Evolutionary conservation across 2,329 filamentous ascomycete species (phyloP).

Genomic region (Onygena corvina): DNA sequence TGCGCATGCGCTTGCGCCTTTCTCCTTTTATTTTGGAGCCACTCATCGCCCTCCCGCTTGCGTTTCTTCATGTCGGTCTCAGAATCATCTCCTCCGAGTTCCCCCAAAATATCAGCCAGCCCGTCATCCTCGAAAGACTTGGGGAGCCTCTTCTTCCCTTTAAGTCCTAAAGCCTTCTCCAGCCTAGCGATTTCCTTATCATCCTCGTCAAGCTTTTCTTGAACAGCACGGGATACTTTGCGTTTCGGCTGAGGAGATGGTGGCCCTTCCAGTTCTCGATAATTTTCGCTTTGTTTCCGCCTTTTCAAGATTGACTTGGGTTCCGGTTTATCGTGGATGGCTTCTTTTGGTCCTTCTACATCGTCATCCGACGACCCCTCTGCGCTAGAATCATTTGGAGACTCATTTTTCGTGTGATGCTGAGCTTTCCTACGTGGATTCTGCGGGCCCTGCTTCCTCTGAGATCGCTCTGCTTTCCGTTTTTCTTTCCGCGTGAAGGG

Average conservation of each 20-base stretch:
- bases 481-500: constrained; percentile 47
- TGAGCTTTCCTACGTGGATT: constrained; percentile 2
- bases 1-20: constrained; percentile 35
- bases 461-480: constrained; percentile 52
- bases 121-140: constrained; percentile 72
- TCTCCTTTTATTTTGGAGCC: constrained; percentile 46
- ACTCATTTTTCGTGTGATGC: constrained; percentile 8
- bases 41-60: constrained; percentile 51
- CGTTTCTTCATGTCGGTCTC: constrained; percentile 43
- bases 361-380: constrained; percentile 21
- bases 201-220: constrained; percentile 59
- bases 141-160: constrained; percentile 59
- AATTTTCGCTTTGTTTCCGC: constrained; percentile 13
- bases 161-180: constrained; percentile 72
- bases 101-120: constrained; percentile 63
- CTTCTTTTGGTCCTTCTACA: constrained; percentile 20
- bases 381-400: constrained; percentile 4
- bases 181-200: constrained; percentile 79
- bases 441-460: constrained; percentile 43
- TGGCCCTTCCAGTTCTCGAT: constrained; percentile 20
- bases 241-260: constrained; percentile 9
- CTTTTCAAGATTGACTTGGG: constrained; percentile 30
- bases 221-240: constrained; percentile 34
- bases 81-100: constrained; percentile 44
- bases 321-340: constrained; percentile 17